Evolutionary conservation across 306 rosid genomes (phyloP), one percentile per base, ranked within the genome.

Genomic region (Vigna radiata): DNA sequence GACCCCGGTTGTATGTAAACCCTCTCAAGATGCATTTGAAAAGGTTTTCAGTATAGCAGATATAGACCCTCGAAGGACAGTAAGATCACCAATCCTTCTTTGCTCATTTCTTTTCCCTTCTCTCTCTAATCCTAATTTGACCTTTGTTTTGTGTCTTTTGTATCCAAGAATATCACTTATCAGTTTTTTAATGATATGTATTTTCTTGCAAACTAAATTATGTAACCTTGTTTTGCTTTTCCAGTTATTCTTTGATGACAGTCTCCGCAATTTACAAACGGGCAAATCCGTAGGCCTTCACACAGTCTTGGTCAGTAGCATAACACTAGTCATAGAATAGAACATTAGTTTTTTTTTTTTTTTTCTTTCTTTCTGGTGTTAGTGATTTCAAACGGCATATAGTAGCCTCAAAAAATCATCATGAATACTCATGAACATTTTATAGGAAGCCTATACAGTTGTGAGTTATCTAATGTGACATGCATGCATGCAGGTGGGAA

Each of bases 211-310:
- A 59, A 54, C 70, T 55, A 55, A 58, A 52, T 53, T 46, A n/a
- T 19, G 6, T 47, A 5, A 36, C 3, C n/a, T 15, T 68, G 58
- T 33, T 39, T 36, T 54, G 55, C 16, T 72, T 71, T 50, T 73
- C 25, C 83, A 94, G 98, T 63, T 94, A 80, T 91, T 94, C 86
- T 94, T 94, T 17, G 98, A 91, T 55, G 96, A 94, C 68, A 91
- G 89, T 75, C 17, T 86, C 70, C 94, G 87, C 33, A 94, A 94
- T 79, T 19, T 94, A 21, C 75, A 64, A 77, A 83, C 88, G 6
- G 97, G 90, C 7, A 94, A 89, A 78, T 78, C 71, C 25, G 31
- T 83, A 52, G 93, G 94, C 76, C 89, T 94, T 54, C 87, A 88
- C 41, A 94, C 96, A 3, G 97, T 91, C 65, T 66, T 85, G 94